Evolutionary conservation across 768 basidiomycete species (phyloP).

Genomic region (Glaciozyma martinii): DNA sequence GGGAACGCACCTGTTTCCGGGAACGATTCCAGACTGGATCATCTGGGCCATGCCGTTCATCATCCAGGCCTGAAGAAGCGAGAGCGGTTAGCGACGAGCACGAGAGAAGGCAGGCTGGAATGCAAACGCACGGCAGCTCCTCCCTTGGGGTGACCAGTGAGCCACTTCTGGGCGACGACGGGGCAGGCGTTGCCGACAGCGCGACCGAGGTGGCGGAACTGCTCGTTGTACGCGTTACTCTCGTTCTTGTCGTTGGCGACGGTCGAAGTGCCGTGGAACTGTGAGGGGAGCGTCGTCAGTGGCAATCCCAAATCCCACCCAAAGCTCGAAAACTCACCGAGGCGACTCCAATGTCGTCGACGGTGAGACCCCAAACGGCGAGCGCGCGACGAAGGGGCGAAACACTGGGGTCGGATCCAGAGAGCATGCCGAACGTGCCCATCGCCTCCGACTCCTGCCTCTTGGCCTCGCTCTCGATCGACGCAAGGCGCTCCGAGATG

Average conservation of each 20-base stretch:
- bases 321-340: conserved; percentile 15
- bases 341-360: conserved; percentile 68
- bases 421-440: conserved; percentile 82
- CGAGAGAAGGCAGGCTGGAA: background rate
- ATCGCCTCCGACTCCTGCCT: conserved; percentile 88
- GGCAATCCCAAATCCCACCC: background rate
- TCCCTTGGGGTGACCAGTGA: conserved; percentile 96
- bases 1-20: conserved; percentile 86
- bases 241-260: conserved; percentile 86
- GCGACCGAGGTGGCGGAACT: conserved; percentile 78
- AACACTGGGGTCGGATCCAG: conserved; percentile 70
- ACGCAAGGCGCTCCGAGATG: conserved; percentile 63
- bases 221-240: conserved; percentile 90
- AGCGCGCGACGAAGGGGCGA: conserved; percentile 89
- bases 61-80: conserved; percentile 40
- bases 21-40: conserved; percentile 73
- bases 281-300: conserved; percentile 2
- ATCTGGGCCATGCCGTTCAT: conserved; percentile 84
- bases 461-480: conserved; percentile 80
- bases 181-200: conserved; percentile 95
- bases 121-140: conserved; percentile 66
- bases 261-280: conserved; percentile 46
- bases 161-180: conserved; percentile 92
- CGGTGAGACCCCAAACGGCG: conserved; percentile 90
- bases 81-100: conserved; percentile 61